Percentiles rank a stretch among this genome's conserved stretches.
These are phyloP conservation scores for Iris pallida DNA, from an alignment of 116 monocot species.

Conservation along the genomic window DNA sequence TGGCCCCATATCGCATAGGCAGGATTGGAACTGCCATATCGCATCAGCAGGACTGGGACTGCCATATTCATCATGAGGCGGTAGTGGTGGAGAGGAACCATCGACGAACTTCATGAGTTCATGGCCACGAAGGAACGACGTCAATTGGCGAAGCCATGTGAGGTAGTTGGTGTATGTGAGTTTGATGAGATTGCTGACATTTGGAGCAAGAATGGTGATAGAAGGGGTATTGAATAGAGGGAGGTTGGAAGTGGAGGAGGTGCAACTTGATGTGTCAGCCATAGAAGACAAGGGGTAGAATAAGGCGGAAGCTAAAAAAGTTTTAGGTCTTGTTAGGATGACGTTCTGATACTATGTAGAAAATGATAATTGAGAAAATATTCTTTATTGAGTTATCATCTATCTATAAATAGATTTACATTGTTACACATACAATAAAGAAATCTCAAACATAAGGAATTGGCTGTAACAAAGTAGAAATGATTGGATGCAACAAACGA, in stretches of 20 bases:
- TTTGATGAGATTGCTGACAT: conserved; percentile 1
- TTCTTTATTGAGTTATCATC: too few species aligned
- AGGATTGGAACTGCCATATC: too few species aligned
- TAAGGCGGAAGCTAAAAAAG: neutral
- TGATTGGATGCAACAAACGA: too few species aligned
- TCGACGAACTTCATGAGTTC: neutral
- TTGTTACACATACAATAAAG: too few species aligned
- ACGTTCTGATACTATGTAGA: too few species aligned
- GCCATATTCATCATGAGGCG: neutral
- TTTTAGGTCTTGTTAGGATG: too few species aligned
- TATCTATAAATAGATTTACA: too few species aligned
- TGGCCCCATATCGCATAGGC: too few species aligned
- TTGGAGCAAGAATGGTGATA: neutral
- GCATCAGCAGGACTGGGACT: neutral
- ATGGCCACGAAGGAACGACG: neutral
- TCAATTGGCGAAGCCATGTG: neutral
- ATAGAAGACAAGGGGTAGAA: neutral
- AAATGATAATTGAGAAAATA: too few species aligned
- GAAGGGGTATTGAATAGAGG: neutral
- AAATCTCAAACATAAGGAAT: too few species aligned
- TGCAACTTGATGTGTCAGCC: neutral
- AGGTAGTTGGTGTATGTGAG: neutral
- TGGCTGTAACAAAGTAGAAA: too few species aligned
- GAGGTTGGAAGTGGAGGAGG: neutral
- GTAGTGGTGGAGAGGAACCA: neutral